A percentile compares a stretch with the other conserved stretches of the same genome.
Evolutionary conservation across 208 protist species (phyloP).

Genomic region (Trypanosoma avium): DNA sequence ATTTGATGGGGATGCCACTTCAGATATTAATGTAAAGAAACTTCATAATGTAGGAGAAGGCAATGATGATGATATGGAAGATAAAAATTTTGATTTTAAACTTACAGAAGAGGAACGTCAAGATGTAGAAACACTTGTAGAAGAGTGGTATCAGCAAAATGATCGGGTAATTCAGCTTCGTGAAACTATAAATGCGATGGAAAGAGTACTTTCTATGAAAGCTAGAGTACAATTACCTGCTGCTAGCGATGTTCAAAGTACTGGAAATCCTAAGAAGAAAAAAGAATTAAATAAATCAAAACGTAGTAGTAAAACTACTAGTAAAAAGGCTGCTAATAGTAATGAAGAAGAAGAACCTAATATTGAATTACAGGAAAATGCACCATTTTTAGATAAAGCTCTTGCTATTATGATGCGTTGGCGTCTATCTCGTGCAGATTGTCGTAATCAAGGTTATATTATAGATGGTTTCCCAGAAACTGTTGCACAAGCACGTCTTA

Average conservation of each 20-base stretch:
- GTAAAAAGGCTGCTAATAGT: constrained; percentile 44
- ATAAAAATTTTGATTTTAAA: constrained; percentile 29
- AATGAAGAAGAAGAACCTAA: constrained; percentile 61
- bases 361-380: constrained; percentile 48
- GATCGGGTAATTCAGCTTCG: constrained; percentile 42
- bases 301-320: constrained; percentile 6
- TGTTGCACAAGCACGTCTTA: constrained; percentile 74
- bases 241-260: constrained; percentile 25
- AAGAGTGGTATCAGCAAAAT: constrained; percentile 60
- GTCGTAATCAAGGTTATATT: constrained; percentile 92
- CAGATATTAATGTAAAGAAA: no score
- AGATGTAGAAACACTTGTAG: constrained; percentile 56
- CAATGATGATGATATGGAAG: constrained; percentile 25
- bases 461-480: constrained; percentile 91
- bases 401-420: constrained; percentile 89
- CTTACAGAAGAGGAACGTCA: constrained; percentile 60
- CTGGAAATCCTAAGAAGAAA: constrained; percentile 58
- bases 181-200: constrained; percentile 68
- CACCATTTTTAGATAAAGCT: constrained; percentile 77
- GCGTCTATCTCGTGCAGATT: constrained; percentile 79
- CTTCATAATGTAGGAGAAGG: no score
- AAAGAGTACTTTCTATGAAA: constrained; percentile 75
- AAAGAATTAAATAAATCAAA: constrained; percentile 37
- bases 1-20: no score
- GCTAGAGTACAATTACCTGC: constrained; percentile 17